Evolutionary conservation across 768 basidiomycete genomes (phyloP).

Genomic region (Agaricus sinodeliciosus): DNA sequence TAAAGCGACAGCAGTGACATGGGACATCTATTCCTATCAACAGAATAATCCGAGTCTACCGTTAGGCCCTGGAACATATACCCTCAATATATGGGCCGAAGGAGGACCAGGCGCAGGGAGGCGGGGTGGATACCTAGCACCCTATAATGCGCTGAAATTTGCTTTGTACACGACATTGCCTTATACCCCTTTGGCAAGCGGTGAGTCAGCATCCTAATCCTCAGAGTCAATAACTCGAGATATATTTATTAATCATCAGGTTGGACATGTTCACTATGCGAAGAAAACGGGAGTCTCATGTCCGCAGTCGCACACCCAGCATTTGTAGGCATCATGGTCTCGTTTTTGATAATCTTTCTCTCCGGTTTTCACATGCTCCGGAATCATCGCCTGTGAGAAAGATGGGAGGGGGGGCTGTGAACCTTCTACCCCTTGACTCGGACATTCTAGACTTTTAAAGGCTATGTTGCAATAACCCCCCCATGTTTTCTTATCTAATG

Average conservation of each 20-base stretch:
- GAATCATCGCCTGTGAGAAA: slow-evolving; percentile 11
- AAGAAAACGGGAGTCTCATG: slow-evolving; percentile 23
- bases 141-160: slow-evolving; percentile 69
- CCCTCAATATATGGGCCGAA: slow-evolving; percentile 76
- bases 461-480: neutral
- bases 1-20: slow-evolving; percentile 62
- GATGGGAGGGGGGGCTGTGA: neutral
- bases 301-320: slow-evolving; percentile 43
- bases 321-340: slow-evolving; percentile 45
- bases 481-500: neutral
- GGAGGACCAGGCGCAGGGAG: slow-evolving; percentile 59
- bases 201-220: slow-evolving; percentile 14
- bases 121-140: slow-evolving; percentile 57
- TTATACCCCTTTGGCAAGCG: slow-evolving; percentile 54
- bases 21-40: slow-evolving; percentile 79
- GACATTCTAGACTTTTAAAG: neutral
- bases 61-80: slow-evolving; percentile 71
- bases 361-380: slow-evolving; percentile 60
- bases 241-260: too few species aligned
- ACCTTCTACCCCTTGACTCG: neutral
- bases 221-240: neutral
- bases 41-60: slow-evolving; percentile 52
- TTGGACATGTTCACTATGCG: slow-evolving; percentile 51
- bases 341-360: slow-evolving; percentile 56
- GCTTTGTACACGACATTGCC: slow-evolving; percentile 75